Evolutionary conservation across 2,329 filamentous ascomycete genomes (phyloP).

Genomic region (Aspergillus persii): DNA sequence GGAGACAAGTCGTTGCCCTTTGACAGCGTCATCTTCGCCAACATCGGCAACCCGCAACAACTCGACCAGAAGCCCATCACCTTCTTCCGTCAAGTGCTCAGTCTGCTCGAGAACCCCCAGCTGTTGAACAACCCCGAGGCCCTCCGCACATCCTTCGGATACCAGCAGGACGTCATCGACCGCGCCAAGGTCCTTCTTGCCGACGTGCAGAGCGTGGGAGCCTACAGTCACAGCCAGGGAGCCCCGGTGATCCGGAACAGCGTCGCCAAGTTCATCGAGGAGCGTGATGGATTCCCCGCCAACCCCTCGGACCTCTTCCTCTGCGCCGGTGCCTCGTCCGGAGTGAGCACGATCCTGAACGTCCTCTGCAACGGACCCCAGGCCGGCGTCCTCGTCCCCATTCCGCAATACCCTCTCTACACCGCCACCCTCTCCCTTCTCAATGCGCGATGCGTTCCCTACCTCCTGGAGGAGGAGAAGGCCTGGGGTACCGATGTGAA

Average conservation of each 20-base stretch:
- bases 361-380: conserved; percentile 76
- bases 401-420: conserved; percentile 97
- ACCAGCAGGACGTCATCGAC: conserved; percentile 84
- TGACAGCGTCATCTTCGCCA: conserved; percentile 87
- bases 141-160: conserved; percentile 72
- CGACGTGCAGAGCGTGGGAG: conserved; percentile 85
- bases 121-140: conserved; percentile 80
- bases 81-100: conserved; percentile 96
- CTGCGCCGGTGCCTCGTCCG: conserved; percentile 85
- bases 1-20: conserved; percentile 68
- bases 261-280: conserved; percentile 88
- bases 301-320: conserved; percentile 82
- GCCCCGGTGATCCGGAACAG: conserved; percentile 82
- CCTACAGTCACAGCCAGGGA: conserved; percentile 93
- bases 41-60: conserved; percentile 98
- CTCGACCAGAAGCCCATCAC: conserved; percentile 99
- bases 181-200: conserved; percentile 77
- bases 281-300: conserved; percentile 84
- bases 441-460: conserved; percentile 83
- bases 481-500: conserved; percentile 84
- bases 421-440: conserved; percentile 86
- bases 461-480: conserved; percentile 83
- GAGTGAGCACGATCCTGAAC: conserved; percentile 89
- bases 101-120: conserved; percentile 83
- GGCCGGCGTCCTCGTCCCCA: conserved; percentile 86